Evolutionary conservation across 331 rosid genomes (phyloP), one percentile per base, ranked within the genome.

Genomic region (Pyrus hybrid): DNA sequence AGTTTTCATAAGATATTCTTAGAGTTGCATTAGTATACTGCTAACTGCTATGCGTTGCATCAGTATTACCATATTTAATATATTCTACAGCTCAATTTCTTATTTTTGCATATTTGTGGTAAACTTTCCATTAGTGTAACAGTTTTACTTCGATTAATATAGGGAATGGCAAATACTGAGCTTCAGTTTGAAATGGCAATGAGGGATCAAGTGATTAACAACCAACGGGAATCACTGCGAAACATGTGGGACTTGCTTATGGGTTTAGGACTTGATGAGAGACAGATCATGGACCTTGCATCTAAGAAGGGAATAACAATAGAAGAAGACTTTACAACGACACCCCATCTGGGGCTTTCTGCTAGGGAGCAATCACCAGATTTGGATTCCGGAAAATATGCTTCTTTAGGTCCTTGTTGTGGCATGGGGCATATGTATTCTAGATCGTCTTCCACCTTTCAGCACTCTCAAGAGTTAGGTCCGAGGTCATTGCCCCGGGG

Each of bases 101-200:
- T 10, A 62, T 54, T 11, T 63, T 57, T 35, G 28, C 1, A 53
- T 64, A 10, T 56, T 43, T 45, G 60, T 13, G 29, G 67, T 54
- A 5, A 35, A 32, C 29, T 57, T 72, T 14, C 33, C 62, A 29
- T 72, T 13, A n/a, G 69, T 28, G 68, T 70, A 22, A 75, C 53
- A 8, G 41, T 80, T 26, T 37, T 28, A 51, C 62, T 3, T 47
- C 57, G 25, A 60, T 86, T 30, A 30, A 8, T 30, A 5, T 41
- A 88, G 90, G 87, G 90, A 68, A 88, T 83, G 88, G 81, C 90
- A 13, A 88, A 88, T 64, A 84, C 89, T 33, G 90, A 86, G 80
- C 92, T 86, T 76, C 92, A 82, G 75, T 82, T 85, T 68, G 92
- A 88, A 82, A 80, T 88, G 84, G 90, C 92, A 69, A 84, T 84